Conservation (phyloP, 2,329 filamentous ascomycete genomes). For the Venturia asperata region DNA sequence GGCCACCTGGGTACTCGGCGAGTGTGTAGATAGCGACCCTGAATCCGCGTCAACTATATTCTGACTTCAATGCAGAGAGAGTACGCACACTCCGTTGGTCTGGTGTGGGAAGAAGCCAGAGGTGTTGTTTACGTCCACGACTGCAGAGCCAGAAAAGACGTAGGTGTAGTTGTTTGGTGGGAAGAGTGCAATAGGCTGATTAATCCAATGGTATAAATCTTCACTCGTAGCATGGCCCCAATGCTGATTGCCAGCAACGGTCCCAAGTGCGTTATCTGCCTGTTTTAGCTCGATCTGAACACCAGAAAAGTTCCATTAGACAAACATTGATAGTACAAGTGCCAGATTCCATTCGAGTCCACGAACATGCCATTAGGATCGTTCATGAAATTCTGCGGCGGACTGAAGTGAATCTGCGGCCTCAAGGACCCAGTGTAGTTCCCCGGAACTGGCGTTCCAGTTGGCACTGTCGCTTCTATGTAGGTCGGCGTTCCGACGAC, state of each 20-base stretch:
- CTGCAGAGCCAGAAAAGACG: conserved; percentile 49
- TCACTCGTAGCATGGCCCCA: conserved; percentile 60
- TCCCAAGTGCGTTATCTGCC: conserved; percentile 43
- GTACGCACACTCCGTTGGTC: conserved; percentile 45
- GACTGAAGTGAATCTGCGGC: conserved; percentile 52
- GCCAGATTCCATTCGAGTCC: conserved; percentile 51
- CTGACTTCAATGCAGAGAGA: neutral
- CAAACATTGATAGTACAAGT: conserved; percentile 58
- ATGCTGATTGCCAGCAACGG: conserved; percentile 52
- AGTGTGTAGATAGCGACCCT: conserved; percentile 52
- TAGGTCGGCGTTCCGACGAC: conserved; percentile 22
- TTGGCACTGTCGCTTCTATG: conserved; percentile 26
- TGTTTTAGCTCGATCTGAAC: conserved; percentile 14
- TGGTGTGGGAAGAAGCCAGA: conserved; percentile 58
- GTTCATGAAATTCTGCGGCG: conserved; percentile 49
- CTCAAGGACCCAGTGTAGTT: conserved; percentile 37
- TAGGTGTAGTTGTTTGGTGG: conserved; percentile 49
- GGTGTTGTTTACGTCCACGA: conserved; percentile 57
- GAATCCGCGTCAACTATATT: neutral
- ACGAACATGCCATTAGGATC: conserved; percentile 60
- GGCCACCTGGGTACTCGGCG: conserved; percentile 34
- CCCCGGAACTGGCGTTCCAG: conserved; percentile 33
- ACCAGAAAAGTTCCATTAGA: conserved; percentile 17
- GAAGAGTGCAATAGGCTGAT: conserved; percentile 56
- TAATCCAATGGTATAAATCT: conserved; percentile 58